phyloP scores from a whole-genome alignment of 768 basidiomycete genomes.

The Rhodocollybia butyracea region DNA sequence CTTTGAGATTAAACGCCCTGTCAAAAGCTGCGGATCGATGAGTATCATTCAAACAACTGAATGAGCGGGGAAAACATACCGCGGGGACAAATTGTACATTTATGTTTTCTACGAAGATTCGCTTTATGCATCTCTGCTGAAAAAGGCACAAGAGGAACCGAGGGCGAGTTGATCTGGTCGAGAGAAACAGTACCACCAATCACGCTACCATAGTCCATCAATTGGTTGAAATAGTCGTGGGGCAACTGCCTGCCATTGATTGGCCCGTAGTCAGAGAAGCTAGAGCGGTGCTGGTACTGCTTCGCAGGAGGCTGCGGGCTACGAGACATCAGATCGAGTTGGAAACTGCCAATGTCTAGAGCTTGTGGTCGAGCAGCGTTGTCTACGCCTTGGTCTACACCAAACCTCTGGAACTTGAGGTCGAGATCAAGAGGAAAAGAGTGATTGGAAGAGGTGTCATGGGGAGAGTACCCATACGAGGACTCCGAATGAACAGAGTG shows the following conservation, averaged over 20 bases:
- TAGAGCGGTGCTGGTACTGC: slow-evolving; percentile 41
- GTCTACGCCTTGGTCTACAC: too few relatives aligned
- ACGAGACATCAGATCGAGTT: slow-evolving; percentile 28
- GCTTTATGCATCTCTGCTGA: slow-evolving; percentile 42
- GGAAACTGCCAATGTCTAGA: slow-evolving; percentile 19
- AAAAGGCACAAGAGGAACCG: slow-evolving; percentile 38
- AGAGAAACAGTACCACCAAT: slow-evolving; percentile 45
- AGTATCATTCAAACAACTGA: slow-evolving; percentile 2
- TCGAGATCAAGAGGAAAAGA: slow-evolving; percentile 64
- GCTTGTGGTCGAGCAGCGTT: slow-evolving; percentile 29
- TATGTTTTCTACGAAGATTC: slow-evolving; percentile 76
- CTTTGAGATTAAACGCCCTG: slow-evolving; percentile 5
- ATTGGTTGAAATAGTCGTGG: slow-evolving; percentile 44
- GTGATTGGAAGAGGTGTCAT: slow-evolving; percentile 41
- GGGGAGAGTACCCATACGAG: slow-evolving; percentile 61
- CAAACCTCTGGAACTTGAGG: slow-evolving; percentile 67
- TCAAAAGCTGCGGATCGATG: slow-evolving; percentile 10
- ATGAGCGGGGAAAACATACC: slow-evolving; percentile 37
- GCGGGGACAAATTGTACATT: slow-evolving; percentile 70
- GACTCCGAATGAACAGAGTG: slow-evolving; percentile 67
- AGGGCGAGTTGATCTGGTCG: slow-evolving; percentile 46
- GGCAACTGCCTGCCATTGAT: slow-evolving; percentile 45
- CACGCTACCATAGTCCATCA: slow-evolving; percentile 36
- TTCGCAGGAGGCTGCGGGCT: slow-evolving; percentile 30
- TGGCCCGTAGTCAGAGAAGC: slow-evolving; percentile 67